Conservation (phyloP, 495 filamentous ascomycete species). For the Hyaloscypha finlandica region DNA sequence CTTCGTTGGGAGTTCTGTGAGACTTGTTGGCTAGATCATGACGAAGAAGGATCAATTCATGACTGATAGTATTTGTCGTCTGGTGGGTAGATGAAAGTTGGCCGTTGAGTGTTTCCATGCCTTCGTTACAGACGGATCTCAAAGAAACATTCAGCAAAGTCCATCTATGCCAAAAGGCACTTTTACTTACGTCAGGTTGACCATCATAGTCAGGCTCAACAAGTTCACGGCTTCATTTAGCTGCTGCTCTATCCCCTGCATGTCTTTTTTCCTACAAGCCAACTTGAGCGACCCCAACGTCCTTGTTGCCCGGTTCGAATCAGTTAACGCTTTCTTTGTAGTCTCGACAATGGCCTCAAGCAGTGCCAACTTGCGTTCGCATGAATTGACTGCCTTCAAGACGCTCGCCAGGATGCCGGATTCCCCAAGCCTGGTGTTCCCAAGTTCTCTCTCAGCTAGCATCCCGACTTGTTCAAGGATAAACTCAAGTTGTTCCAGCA, state of each 20-base stretch:
- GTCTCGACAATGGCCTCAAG: neutral
- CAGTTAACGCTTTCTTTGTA: neutral
- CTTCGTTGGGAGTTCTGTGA: neutral
- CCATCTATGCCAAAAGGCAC: too few relatives aligned
- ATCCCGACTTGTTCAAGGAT: constrained; percentile 7
- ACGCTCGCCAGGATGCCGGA: neutral
- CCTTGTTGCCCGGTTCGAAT: neutral
- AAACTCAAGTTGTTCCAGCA: constrained; percentile 11
- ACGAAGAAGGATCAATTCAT: neutral
- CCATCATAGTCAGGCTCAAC: constrained; percentile 5
- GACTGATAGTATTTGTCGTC: neutral
- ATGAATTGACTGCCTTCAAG: neutral
- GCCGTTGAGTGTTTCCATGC: neutral
- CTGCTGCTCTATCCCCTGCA: neutral
- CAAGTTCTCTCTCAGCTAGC: neutral
- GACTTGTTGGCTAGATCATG: neutral
- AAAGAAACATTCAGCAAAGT: neutral
- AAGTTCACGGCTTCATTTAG: neutral
- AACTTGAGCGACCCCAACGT: neutral
- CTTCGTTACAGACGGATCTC: neutral
- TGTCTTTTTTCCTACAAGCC: constrained; percentile 6
- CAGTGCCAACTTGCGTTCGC: neutral
- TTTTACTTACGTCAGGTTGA: neutral
- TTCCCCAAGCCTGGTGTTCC: neutral
- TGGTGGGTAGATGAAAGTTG: neutral